These are phyloP conservation scores for Whalleya microplaca DNA, from an alignment of 2,329 filamentous ascomycete genomes.

Conservation along the genomic window DNA sequence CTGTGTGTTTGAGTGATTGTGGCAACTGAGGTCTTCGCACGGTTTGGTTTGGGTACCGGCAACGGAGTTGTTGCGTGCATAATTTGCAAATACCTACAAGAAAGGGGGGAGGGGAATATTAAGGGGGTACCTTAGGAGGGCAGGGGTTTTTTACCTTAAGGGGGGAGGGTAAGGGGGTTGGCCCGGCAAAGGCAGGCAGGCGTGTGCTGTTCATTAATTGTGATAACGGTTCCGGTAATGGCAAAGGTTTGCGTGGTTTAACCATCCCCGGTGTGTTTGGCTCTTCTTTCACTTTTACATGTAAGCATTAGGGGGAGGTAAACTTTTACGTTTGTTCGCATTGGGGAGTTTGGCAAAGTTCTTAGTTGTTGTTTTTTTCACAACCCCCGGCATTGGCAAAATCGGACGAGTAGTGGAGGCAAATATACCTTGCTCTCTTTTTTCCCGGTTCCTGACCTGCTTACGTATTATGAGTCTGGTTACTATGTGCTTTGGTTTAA, in stretches of 20 bases:
- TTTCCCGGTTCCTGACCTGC: background rate
- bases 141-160: too few relatives aligned
- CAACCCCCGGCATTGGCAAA: conserved; percentile 11
- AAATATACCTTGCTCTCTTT: conserved; percentile 1
- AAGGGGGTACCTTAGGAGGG: too few relatives aligned
- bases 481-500: too few relatives aligned
- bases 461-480: too few relatives aligned
- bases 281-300: conserved; percentile 7
- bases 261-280: conserved; percentile 11
- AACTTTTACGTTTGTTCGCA: conserved; percentile 3
- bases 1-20: background rate
- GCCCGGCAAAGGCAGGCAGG: background rate
- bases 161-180: too few relatives aligned
- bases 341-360: conserved; percentile 28
- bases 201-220: background rate
- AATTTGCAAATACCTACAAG: background rate
- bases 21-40: background rate
- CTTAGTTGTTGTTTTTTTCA: background rate
- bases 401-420: background rate
- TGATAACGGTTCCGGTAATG: background rate
- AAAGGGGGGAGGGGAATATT: background rate
- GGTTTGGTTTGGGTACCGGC: background rate
- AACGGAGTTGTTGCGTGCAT: background rate
- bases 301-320: background rate
- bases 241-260: background rate